Evolutionary conservation across 164 flowering plant genomes (phyloP).

Genomic region (Nymphaea colorata): DNA sequence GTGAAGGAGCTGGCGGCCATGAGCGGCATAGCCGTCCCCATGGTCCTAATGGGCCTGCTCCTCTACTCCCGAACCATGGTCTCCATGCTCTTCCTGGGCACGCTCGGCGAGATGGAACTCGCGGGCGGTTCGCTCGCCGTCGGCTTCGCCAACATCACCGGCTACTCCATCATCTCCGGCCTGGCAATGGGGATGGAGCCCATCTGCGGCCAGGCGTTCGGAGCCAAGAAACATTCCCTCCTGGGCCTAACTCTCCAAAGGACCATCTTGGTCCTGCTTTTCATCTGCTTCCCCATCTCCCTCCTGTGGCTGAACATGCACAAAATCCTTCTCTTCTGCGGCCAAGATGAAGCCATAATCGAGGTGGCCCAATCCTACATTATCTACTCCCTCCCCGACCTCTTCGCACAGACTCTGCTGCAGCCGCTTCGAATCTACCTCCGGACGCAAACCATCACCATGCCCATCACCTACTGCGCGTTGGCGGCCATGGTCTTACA

Average conservation of each 20-base stretch:
- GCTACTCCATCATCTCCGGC: conserved; percentile 71
- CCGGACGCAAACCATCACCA: conserved; percentile 53
- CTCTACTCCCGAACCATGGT: conserved; percentile 67
- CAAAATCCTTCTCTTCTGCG: conserved; percentile 31
- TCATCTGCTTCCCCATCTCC: conserved; percentile 36
- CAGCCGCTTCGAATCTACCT: conserved; percentile 74
- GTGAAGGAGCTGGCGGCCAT: conserved; percentile 34
- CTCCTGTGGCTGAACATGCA: conserved; percentile 57
- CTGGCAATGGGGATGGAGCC: conserved; percentile 85
- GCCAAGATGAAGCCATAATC: conserved; percentile 48
- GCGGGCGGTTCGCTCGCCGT: conserved; percentile 71
- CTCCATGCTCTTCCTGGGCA: conserved; percentile 77
- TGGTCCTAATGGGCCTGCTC: conserved; percentile 52
- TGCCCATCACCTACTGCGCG: conserved; percentile 60
- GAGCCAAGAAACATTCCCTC: conserved; percentile 44
- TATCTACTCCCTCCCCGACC: conserved; percentile 55
- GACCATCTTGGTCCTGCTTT: conserved; percentile 41
- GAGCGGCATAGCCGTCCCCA: conserved; percentile 46
- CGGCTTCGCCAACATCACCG: conserved; percentile 82
- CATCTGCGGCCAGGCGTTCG: conserved; percentile 76
- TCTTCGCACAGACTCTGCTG: conserved; percentile 39
- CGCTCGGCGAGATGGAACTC: conserved; percentile 46
- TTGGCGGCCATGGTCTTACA: conserved; percentile 42
- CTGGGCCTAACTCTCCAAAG: conserved; percentile 56
- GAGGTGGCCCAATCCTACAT: conserved; percentile 44